Base-by-base conservation (phyloP, 306 rosid genomes). In the Comarum palustre region DNA sequence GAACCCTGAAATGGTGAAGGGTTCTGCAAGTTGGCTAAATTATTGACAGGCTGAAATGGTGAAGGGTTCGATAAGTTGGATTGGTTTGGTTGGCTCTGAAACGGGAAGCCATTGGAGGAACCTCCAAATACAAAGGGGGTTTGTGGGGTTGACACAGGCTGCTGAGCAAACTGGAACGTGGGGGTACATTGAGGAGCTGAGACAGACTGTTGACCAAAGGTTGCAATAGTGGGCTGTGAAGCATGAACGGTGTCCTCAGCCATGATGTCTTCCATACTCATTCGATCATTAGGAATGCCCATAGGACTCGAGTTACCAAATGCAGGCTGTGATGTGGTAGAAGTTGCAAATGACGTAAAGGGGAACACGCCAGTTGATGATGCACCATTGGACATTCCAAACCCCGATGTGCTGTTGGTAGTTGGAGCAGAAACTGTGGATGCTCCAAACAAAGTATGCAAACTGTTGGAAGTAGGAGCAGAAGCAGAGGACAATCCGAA, bases 191-290 rank as follows among this genome's bases (percentile, higher is more conserved):
- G 69, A 4, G 54, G 19, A 16, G 67, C 9, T 3, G 13, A 41
- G 22, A 78, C 63, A 19, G 85, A 69, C 43, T 73, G 90, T 82
- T 86, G 96, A 38, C 82, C 82, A 43, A 91, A 88, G 58, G 55
- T 73, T 45, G 95, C 80, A 46, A 68, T 63, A 6, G 83, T 27
- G 3, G 91, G 79, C 3, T 65, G 68, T 14, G 85, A 45, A 58
- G 82, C 77, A 77, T 86, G 91, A 65, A 86, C 65, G 17, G 83
- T 86, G 80, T 91, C 99, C 79, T 94, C 99, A 1, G 97, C 95
- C 97, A 94, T 91, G 82, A 92, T 88, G 79, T 94, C 97, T 79
- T 86, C 97, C 96, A 89, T 87, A 66, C 70, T 84, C 87, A 75
- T n/a, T n/a, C n/a, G n/a, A n/a, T n/a, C n/a, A n/a, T n/a, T n/a